Percentiles rank a stretch among this genome's conserved stretches.
These are phyloP conservation scores for Taiozyma sp. DNA, from an alignment of 1,139 yeast genomes.

Conservation along the genomic window DNA sequence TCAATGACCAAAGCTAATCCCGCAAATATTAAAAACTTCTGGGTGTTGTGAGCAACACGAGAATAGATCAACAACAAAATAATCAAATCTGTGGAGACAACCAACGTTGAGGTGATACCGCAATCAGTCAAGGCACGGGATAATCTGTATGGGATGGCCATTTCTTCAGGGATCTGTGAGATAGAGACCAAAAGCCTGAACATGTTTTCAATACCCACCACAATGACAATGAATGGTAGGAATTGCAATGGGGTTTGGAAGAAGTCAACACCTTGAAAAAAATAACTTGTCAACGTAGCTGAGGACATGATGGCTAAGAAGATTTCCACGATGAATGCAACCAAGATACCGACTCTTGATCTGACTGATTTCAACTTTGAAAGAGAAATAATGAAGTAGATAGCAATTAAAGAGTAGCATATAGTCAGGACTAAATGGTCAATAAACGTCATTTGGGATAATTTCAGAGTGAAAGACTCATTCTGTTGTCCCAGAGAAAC, in stretches of 20 bases:
- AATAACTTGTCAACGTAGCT: constrained; percentile 41
- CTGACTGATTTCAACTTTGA: constrained; percentile 49
- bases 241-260: constrained; percentile 34
- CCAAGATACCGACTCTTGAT: constrained; percentile 52
- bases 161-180: constrained; percentile 37
- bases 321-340: constrained; percentile 55
- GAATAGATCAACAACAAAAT: constrained; percentile 24
- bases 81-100: constrained; percentile 24
- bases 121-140: constrained; percentile 30
- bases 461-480: constrained; percentile 9
- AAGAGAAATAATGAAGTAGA: constrained; percentile 41
- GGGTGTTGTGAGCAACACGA: constrained; percentile 28
- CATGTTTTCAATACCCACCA: constrained; percentile 40
- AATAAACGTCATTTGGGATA: constrained; percentile 16
- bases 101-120: constrained; percentile 31
- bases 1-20: constrained; percentile 45
- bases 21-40: constrained; percentile 36
- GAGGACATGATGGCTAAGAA: constrained; percentile 43
- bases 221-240: constrained; percentile 34
- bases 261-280: constrained; percentile 28
- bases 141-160: constrained; percentile 32
- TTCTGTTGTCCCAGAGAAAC: neutral
- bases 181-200: constrained; percentile 37
- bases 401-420: constrained; percentile 27
- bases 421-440: constrained; percentile 25